phyloP scores from a whole-genome alignment of 179 eudicot species.

The Corrigiola litoralis region DNA sequence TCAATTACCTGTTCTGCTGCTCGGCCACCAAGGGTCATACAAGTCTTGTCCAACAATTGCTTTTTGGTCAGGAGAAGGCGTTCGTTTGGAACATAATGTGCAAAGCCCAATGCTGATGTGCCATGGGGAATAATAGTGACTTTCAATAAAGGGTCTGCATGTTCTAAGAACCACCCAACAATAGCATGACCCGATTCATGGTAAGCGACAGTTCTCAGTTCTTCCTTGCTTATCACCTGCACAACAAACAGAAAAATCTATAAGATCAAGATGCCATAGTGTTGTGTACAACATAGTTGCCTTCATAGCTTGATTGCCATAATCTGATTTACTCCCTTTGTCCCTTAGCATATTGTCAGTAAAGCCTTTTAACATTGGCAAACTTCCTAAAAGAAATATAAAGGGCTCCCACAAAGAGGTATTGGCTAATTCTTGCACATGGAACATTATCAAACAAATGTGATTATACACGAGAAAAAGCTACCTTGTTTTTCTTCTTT shows the following conservation, averaged over 20 bases:
- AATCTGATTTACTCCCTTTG: too few relatives aligned
- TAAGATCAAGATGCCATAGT: too few relatives aligned
- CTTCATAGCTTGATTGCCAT: too few relatives aligned
- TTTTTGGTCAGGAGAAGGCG: conserved; percentile 75
- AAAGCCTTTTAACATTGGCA: too few relatives aligned
- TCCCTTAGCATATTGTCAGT: too few relatives aligned
- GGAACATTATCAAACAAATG: too few relatives aligned
- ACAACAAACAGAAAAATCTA: neutral
- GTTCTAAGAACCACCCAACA: conserved; percentile 86
- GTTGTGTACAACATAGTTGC: too few relatives aligned
- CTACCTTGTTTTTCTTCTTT: conserved; percentile 78
- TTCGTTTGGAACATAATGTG: conserved; percentile 78
- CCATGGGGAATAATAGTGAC: conserved; percentile 94
- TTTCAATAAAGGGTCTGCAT: conserved; percentile 81
- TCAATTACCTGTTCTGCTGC: conserved; percentile 74
- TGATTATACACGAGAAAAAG: neutral
- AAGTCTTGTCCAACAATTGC: conserved; percentile 75
- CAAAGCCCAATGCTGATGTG: conserved; percentile 78
- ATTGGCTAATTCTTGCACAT: too few relatives aligned
- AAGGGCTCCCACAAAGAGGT: neutral
- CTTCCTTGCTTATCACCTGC: conserved; percentile 79
- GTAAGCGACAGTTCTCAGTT: conserved; percentile 76
- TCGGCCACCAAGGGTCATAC: conserved; percentile 86
- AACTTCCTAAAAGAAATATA: too few relatives aligned
- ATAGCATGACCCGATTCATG: conserved; percentile 96